Conservation (phyloP, 768 basidiomycete species). For the Mycena vitilis region DNA sequence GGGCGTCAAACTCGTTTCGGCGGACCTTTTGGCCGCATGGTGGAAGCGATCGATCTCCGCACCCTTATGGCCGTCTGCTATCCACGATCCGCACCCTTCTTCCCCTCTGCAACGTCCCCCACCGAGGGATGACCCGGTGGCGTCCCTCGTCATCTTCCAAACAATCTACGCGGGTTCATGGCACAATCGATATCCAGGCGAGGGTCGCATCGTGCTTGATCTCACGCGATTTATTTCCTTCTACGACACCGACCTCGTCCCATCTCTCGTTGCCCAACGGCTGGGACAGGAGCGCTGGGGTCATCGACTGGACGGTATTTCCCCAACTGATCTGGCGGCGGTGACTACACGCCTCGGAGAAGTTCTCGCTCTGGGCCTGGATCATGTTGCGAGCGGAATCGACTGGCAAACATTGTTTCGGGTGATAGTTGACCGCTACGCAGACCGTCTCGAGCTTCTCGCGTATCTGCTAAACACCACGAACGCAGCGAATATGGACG, state of each 20-base stretch:
- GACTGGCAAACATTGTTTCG: conserved; percentile 49
- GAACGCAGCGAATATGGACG: conserved; percentile 17
- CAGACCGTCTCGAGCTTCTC: conserved; percentile 44
- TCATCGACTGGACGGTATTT: conserved; percentile 45
- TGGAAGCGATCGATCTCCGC: neutral
- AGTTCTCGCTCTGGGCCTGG: conserved; percentile 12
- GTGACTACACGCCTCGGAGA: conserved; percentile 26
- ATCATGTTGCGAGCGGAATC: conserved; percentile 39
- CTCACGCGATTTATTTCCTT: neutral
- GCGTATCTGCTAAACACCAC: conserved; percentile 38
- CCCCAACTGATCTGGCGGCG: conserved; percentile 37
- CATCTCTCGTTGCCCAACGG: neutral
- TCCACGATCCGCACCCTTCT: neutral
- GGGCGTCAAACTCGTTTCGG: neutral
- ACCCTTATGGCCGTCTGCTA: neutral
- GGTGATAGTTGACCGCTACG: conserved; percentile 45
- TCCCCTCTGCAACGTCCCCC: neutral
- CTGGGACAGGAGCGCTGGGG: conserved; percentile 36
- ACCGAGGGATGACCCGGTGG: too few species aligned
- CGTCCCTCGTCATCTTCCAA: neutral
- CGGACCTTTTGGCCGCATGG: neutral
- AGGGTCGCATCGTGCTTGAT: neutral
- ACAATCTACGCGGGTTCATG: neutral
- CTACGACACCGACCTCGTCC: neutral
- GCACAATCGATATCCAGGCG: neutral